Evolutionary conservation across 257 asterid genomes (phyloP), one percentile per base, ranked within the genome.

Genomic region (Euphrasia confusa): DNA sequence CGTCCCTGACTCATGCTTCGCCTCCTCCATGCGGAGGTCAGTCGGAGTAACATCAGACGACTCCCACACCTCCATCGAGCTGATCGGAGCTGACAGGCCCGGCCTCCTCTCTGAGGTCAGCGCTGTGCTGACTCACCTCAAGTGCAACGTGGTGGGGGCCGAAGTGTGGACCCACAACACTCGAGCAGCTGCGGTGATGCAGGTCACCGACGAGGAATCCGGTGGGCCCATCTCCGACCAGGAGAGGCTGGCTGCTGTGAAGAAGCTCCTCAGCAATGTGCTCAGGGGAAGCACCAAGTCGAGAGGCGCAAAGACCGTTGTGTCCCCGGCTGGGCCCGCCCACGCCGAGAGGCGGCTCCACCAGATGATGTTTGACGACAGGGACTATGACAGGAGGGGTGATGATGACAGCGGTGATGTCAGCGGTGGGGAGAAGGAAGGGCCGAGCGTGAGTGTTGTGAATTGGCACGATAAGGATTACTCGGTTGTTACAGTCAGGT

Each of bases 131-230:
- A 85, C 99, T 4, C 81, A 79, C 81, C 90, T 87, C 47, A 85
- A 88, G 67, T 93, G 99, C 78, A 93, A 84, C 42, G 97, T 93
- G 65, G 84, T 93, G 72, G 87, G 76, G 40, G 99, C 92, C 0
- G 99, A 93, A 74, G 97, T 93, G 57, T 93, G 99, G 99, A 93
- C 99, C 5, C 99, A 93, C 59, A 93, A 93, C 86, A 83, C 96
- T 58, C 83, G 99, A 9, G 99, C 96, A 0, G 99, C 99, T 14
- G 83, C 99, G 27, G 92, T 93, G 7, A 87, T 93, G 88, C 97
- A 85, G 73, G 97, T 93, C 0, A 84, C 94, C 0, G 99, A 93
- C 10, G 91, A 77, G 42, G 79, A 73, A 21, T 78, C 84, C 0
- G 92, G 91, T 27, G 83, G 82, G 11, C 83, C 97, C 0, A 72